Evolutionary conservation across 805 yeast genomes (phyloP).

Genomic region (Ogataea paraovalis): DNA sequence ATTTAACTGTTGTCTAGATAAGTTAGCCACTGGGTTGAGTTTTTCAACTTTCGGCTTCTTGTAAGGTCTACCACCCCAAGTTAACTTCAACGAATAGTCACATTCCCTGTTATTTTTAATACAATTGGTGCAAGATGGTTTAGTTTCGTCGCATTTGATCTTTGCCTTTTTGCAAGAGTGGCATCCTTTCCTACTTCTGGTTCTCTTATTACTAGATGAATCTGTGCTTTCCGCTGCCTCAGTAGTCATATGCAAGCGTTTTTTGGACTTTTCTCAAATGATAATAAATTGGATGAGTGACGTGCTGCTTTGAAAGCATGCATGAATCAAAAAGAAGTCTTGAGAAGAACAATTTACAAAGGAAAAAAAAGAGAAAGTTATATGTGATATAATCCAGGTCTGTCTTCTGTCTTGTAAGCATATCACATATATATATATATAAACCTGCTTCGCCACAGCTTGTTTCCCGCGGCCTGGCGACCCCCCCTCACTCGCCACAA

Average conservation of each 20-base stretch:
- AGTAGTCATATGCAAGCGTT: background rate
- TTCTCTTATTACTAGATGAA: constrained; percentile 19
- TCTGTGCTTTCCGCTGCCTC: background rate
- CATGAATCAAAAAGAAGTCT: too few species aligned
- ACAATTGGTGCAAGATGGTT: constrained; percentile 62
- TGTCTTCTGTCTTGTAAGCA: too few species aligned
- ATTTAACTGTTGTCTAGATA: constrained; percentile 17
- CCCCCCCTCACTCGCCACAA: too few species aligned
- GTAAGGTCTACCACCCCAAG: constrained; percentile 76
- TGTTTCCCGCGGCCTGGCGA: too few species aligned
- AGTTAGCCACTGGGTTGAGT: constrained; percentile 25
- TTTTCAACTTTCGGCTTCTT: constrained; percentile 38
- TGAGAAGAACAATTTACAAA: too few species aligned
- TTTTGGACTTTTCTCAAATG: background rate
- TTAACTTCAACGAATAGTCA: constrained; percentile 58
- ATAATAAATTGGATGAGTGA: too few species aligned
- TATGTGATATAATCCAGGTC: too few species aligned
- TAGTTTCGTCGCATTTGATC: constrained; percentile 65
- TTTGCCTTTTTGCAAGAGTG: constrained; percentile 57
- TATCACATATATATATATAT: too few species aligned
- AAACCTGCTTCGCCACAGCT: too few species aligned
- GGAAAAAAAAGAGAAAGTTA: too few species aligned
- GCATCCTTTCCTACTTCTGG: constrained; percentile 56
- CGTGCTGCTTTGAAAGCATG: too few species aligned
- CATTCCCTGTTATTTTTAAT: constrained; percentile 42